Conservation (phyloP, 345 rosid species). For the Mangifera indica region DNA sequence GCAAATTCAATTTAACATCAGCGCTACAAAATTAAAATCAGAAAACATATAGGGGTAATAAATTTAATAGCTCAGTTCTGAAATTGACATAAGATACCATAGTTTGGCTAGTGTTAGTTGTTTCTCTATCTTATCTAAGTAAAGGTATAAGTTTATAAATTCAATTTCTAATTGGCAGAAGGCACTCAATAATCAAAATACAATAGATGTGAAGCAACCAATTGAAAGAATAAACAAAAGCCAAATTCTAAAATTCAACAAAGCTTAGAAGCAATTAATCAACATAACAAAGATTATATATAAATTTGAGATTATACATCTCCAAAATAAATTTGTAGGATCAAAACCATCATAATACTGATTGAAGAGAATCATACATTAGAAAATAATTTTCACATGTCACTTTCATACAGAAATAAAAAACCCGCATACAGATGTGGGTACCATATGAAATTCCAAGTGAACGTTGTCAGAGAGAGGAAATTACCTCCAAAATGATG, state of each 20-base stretch:
- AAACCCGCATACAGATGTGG: background rate
- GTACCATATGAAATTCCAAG: background rate
- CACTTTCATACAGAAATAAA: background rate
- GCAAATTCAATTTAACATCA: background rate
- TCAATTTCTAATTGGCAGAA: background rate
- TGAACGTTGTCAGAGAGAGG: background rate
- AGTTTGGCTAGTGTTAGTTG: background rate
- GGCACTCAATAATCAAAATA: background rate
- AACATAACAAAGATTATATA: too few relatives aligned
- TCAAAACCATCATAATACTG: background rate
- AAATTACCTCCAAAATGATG: constrained; percentile 92
- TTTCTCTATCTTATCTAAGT: background rate
- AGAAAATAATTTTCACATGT: background rate
- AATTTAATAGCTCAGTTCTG: background rate
- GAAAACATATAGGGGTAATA: background rate
- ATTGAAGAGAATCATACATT: background rate
- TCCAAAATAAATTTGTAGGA: background rate
- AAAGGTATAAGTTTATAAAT: background rate
- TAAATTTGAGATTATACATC: background rate
- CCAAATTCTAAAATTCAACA: background rate
- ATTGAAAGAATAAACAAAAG: constrained; percentile 1
- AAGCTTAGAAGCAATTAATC: background rate
- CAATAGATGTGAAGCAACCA: background rate
- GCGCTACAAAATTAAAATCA: background rate
- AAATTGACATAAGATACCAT: background rate